These are phyloP conservation scores for Eragrostis tef DNA, from an alignment of 202 grass and related monocot species.

Conservation along the genomic window DNA sequence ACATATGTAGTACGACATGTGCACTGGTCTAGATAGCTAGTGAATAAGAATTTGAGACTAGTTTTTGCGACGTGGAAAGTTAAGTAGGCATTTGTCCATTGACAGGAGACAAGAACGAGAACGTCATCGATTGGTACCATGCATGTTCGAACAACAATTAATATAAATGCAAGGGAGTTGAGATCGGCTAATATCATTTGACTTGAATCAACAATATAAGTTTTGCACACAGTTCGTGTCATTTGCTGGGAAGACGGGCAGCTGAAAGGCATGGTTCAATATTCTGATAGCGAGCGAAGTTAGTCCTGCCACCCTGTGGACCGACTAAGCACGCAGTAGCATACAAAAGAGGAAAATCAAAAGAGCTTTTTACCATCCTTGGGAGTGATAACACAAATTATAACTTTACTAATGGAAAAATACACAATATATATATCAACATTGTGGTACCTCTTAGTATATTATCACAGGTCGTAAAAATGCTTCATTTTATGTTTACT, in stretches of 20 bases:
- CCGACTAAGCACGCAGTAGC: too few species aligned
- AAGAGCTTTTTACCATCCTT: too few species aligned
- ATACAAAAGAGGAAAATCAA: too few species aligned
- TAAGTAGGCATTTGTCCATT: slow-evolving; percentile 22
- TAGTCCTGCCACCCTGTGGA: too few species aligned
- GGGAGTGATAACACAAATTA: too few species aligned
- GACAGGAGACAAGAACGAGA: slow-evolving; percentile 39
- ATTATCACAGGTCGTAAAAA: too few species aligned
- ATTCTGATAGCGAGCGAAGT: neutral
- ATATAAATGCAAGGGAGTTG: neutral
- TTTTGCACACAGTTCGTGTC: slow-evolving; percentile 1
- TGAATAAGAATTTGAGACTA: neutral
- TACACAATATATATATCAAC: too few species aligned
- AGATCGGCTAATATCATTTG: neutral
- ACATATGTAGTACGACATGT: neutral
- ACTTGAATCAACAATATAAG: neutral
- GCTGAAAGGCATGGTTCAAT: neutral
- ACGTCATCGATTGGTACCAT: neutral
- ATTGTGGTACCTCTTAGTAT: too few species aligned
- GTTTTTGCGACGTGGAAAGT: slow-evolving; percentile 22
- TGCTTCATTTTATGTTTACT: too few species aligned
- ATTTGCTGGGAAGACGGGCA: slow-evolving; percentile 10
- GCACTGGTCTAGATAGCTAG: neutral
- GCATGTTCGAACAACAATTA: neutral
- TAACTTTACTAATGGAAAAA: too few species aligned